Percentiles rank a stretch among this genome's conserved stretches.
These are phyloP conservation scores for Fusarium sublunatum DNA, from an alignment of 2,329 filamentous ascomycete genomes.

Conservation along the genomic window DNA sequence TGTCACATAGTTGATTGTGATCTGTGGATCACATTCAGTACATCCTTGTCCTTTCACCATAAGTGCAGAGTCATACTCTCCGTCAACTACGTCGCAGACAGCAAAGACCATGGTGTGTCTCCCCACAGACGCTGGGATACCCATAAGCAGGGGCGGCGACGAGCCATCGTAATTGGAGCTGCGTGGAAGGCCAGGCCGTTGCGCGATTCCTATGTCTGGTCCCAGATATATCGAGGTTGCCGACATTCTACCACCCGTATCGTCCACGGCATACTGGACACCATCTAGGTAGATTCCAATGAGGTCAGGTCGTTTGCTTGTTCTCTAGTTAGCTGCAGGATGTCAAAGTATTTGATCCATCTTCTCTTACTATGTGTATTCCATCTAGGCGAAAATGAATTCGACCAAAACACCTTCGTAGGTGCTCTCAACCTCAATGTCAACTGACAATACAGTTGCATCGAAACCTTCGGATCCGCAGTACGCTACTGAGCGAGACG, in stretches of 20 bases:
- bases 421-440: not conserved
- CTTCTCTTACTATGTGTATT: too few relatives aligned
- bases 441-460: not conserved
- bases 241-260: too few relatives aligned
- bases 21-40: not conserved
- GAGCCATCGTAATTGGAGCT: slow-evolving; percentile 2
- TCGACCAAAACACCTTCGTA: slow-evolving; percentile 1
- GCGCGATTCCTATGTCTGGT: not conserved
- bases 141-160: not conserved
- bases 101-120: slow-evolving; percentile 10
- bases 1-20: slow-evolving; percentile 6
- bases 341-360: not conserved
- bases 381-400: too few relatives aligned
- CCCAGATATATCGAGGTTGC: not conserved
- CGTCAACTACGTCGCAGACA: slow-evolving; percentile 2
- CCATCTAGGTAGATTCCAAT: slow-evolving; percentile 6
- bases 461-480: not conserved
- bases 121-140: not conserved
- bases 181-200: not conserved
- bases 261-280: not conserved
- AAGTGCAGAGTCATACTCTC: not conserved
- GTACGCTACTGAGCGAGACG: too few relatives aligned
- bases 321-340: not conserved
- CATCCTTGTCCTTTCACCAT: slow-evolving; percentile 4
- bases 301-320: not conserved